phyloP scores from a whole-genome alignment of 768 basidiomycete species.

The Piloderma croceum region DNA sequence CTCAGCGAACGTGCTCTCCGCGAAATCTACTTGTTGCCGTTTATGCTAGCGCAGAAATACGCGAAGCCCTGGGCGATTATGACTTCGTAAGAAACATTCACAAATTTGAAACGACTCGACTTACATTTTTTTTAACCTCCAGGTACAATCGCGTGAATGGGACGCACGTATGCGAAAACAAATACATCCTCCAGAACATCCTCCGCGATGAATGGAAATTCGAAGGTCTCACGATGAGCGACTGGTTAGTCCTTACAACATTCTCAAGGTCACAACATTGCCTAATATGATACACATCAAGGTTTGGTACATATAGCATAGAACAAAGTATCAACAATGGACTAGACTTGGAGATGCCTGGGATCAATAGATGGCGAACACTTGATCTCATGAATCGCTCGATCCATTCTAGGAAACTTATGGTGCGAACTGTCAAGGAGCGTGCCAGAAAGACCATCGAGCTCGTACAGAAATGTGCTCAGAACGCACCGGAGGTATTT shows the following conservation, averaged over 20 bases:
- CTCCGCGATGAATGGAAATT: constrained; percentile 70
- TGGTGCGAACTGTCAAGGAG: constrained; percentile 56
- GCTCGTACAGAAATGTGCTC: constrained; percentile 64
- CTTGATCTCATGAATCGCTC: constrained; percentile 62
- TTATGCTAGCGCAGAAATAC: constrained; percentile 50
- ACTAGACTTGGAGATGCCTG: constrained; percentile 77
- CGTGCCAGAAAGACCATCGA: constrained; percentile 63
- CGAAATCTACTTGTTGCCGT: constrained; percentile 60
- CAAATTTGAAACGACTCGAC: no score
- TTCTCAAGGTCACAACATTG: neutral
- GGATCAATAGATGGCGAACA: constrained; percentile 68
- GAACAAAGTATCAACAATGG: constrained; percentile 67
- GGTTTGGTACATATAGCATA: constrained; percentile 69
- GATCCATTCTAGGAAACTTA: constrained; percentile 58
- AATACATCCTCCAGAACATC: constrained; percentile 50
- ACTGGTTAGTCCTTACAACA: constrained; percentile 48
- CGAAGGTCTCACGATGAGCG: constrained; percentile 67
- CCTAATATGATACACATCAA: constrained; percentile 12
- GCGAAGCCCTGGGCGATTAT: constrained; percentile 51
- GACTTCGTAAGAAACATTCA: constrained; percentile 66
- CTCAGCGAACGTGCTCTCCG: constrained; percentile 46
- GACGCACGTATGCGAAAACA: constrained; percentile 62
- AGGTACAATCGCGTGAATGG: constrained; percentile 77
- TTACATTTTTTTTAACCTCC: neutral
- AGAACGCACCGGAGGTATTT: constrained; percentile 56